phyloP scores from a whole-genome alignment of 768 basidiomycete species.

The Polyporus arcularius region DNA sequence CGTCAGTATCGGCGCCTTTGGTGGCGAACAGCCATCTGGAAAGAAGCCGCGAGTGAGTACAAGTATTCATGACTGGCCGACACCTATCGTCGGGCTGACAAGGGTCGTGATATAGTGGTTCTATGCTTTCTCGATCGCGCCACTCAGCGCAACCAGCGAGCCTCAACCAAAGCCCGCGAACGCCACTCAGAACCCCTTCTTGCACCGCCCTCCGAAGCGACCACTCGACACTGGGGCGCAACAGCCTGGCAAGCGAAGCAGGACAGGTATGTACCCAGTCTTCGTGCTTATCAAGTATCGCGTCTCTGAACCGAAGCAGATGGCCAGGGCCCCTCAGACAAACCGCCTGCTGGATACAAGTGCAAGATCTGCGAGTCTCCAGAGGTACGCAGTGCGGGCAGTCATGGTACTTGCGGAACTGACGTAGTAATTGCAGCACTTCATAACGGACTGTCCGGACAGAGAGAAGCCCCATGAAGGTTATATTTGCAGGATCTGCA shows the following conservation, averaged over 20 bases:
- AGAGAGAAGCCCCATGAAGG: constrained; percentile 76
- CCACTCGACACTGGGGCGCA: constrained; percentile 53
- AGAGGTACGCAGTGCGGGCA: constrained; percentile 51
- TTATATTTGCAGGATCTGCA: constrained; percentile 87
- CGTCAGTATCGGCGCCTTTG: constrained; percentile 87
- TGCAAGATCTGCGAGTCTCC: constrained; percentile 76
- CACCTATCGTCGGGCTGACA: not conserved
- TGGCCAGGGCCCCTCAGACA: constrained; percentile 48
- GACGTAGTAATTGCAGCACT: constrained; percentile 52
- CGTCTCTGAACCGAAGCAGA: constrained; percentile 8
- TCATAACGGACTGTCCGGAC: constrained; percentile 75
- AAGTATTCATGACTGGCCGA: not conserved
- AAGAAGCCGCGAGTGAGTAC: constrained; percentile 84
- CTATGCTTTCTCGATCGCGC: constrained; percentile 89
- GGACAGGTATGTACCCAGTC: constrained; percentile 45
- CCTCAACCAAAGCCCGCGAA: constrained; percentile 55
- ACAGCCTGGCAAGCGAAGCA: constrained; percentile 57
- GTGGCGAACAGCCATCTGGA: constrained; percentile 52
- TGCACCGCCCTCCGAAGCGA: constrained; percentile 51
- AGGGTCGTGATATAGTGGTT: constrained; percentile 69
- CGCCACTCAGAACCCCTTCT: constrained; percentile 71
- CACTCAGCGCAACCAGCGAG: constrained; percentile 39
- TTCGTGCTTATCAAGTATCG: not conserved
- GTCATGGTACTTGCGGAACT: not conserved
- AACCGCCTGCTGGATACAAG: constrained; percentile 72